Conservation (phyloP, 2,329 filamentous ascomycete genomes). For the Exophiala alcalophila region DNA sequence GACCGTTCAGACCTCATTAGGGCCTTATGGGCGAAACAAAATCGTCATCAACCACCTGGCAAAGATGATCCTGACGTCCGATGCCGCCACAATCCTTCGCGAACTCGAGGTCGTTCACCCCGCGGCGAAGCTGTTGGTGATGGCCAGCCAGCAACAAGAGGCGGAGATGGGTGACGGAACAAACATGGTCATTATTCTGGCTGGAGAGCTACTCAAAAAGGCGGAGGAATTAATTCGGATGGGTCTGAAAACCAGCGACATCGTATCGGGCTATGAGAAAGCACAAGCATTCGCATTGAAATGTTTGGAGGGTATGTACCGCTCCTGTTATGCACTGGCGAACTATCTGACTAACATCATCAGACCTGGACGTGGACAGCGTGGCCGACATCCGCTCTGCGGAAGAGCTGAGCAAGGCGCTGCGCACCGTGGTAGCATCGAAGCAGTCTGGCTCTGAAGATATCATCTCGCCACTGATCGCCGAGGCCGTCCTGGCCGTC, state of each 20-base stretch:
- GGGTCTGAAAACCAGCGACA: slow-evolving; percentile 98
- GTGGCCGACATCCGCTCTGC: slow-evolving; percentile 78
- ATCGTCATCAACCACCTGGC: slow-evolving; percentile 99
- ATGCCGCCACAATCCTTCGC: slow-evolving; percentile 93
- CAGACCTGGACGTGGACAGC: slow-evolving; percentile 83
- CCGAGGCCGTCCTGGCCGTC: slow-evolving; percentile 79
- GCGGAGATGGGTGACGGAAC: slow-evolving; percentile 98
- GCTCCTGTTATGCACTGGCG: not conserved
- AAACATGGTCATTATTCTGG: slow-evolving; percentile 93
- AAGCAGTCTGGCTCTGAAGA: slow-evolving; percentile 96
- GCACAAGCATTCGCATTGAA: slow-evolving; percentile 86
- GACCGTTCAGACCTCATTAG: slow-evolving; percentile 94
- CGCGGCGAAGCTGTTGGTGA: slow-evolving; percentile 93
- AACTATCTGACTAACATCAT: slow-evolving; percentile 1
- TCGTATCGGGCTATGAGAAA: slow-evolving; percentile 92
- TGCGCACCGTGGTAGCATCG: slow-evolving; percentile 90
- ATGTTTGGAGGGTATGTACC: slow-evolving; percentile 64
- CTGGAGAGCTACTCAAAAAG: slow-evolving; percentile 92
- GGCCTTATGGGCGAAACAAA: slow-evolving; percentile 97
- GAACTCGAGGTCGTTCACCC: slow-evolving; percentile 98
- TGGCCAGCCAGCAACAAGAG: slow-evolving; percentile 99
- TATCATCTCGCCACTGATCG: slow-evolving; percentile 78
- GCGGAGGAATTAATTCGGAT: slow-evolving; percentile 94
- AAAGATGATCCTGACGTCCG: slow-evolving; percentile 99
- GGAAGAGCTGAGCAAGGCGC: slow-evolving; percentile 86